Evolutionary conservation across 1,139 yeast species (phyloP).

Genomic region (Debaryomyces fabryi): DNA sequence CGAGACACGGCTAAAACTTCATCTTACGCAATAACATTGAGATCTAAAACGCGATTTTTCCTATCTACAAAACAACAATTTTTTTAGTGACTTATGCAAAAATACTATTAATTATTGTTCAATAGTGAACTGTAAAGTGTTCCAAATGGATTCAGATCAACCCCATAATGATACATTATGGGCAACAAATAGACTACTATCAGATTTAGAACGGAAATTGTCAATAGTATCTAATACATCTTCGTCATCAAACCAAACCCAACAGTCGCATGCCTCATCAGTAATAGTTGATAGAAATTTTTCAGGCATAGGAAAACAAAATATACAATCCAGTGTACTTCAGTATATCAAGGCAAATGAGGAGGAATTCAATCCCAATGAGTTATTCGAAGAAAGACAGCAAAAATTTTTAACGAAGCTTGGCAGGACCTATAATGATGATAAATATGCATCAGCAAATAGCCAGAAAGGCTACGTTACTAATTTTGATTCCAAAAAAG

Average conservation of each 20-base stretch:
- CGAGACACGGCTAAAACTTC: slow-evolving; percentile 5
- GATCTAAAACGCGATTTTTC: slow-evolving; percentile 8
- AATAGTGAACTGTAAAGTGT: not conserved
- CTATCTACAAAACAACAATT: not conserved
- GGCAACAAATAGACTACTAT: slow-evolving; percentile 26
- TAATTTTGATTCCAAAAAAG: slow-evolving; percentile 12
- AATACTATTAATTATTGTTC: not conserved
- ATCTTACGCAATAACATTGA: not conserved
- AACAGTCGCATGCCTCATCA: slow-evolving; percentile 27
- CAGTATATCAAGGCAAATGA: slow-evolving; percentile 30
- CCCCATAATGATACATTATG: slow-evolving; percentile 18
- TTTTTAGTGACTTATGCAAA: not conserved
- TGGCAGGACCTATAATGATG: slow-evolving; percentile 29
- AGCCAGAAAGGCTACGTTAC: slow-evolving; percentile 7
- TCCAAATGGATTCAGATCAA: slow-evolving; percentile 7
- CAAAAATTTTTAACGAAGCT: slow-evolving; percentile 35
- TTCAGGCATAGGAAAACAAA: slow-evolving; percentile 34
- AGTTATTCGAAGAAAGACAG: slow-evolving; percentile 41
- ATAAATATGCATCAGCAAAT: slow-evolving; percentile 7
- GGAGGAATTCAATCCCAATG: slow-evolving; percentile 21
- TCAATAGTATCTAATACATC: slow-evolving; percentile 29
- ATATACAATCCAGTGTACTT: slow-evolving; percentile 34
- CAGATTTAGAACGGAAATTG: slow-evolving; percentile 37
- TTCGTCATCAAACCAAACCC: slow-evolving; percentile 29
- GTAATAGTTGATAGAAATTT: slow-evolving; percentile 34